phyloP scores from a whole-genome alignment of 2,329 filamentous ascomycete genomes.

The Phaeosphaeria sp. region DNA sequence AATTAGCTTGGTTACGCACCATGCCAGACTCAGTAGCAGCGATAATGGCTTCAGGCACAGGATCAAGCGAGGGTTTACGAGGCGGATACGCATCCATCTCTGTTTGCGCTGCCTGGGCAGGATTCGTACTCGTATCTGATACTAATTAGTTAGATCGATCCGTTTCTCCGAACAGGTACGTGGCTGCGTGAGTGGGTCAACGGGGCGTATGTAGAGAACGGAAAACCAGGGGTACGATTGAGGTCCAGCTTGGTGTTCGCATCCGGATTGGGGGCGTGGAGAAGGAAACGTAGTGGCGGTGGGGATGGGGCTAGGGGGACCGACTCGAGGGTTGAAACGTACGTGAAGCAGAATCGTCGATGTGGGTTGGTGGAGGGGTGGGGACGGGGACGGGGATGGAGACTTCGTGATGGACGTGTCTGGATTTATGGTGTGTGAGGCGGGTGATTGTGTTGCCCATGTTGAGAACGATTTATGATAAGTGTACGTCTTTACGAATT shows the following conservation, averaged over 20 bases:
- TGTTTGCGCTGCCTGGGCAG: neutral
- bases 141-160: no score
- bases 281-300: no score
- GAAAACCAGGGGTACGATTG: no score
- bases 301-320: neutral
- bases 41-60: conserved; percentile 21
- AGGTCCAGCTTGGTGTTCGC: no score
- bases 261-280: no score
- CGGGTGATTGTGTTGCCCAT: conserved; percentile 12
- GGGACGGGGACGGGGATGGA: neutral
- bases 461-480: neutral
- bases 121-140: no score
- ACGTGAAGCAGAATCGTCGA: neutral
- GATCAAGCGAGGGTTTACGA: neutral
- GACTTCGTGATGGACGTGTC: conserved; percentile 1
- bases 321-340: neutral
- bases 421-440: conserved; percentile 4
- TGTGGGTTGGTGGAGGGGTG: neutral
- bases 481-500: neutral
- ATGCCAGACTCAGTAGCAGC: conserved; percentile 31
- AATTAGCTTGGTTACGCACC: no score
- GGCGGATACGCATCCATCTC: neutral
- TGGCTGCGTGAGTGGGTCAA: no score
- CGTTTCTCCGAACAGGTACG: no score
- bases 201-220: no score